A percentile compares a stretch with the other conserved stretches of the same genome.
These are phyloP conservation scores for Pseudevernia furfuracea DNA, from an alignment of 495 filamentous ascomycete species.

Conservation along the genomic window DNA sequence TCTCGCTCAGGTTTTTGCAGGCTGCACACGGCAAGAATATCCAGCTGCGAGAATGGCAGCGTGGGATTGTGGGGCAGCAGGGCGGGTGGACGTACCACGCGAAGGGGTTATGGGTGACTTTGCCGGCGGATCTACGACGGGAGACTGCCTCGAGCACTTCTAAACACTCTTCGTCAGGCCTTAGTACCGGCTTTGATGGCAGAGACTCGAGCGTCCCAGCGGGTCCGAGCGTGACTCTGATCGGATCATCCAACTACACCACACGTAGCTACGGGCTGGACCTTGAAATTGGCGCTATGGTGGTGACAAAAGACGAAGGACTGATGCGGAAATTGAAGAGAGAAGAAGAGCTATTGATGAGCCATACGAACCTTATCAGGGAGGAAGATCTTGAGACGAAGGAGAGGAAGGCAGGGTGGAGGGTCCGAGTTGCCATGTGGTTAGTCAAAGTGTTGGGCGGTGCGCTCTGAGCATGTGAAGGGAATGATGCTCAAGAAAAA, in stretches of 20 bases:
- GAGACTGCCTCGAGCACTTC: neutral
- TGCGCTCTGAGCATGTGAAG: neutral
- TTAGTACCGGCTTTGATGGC: neutral
- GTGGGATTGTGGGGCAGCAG: constrained; percentile 68
- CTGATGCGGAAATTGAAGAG: constrained; percentile 65
- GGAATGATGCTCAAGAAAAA: neutral
- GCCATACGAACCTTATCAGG: constrained; percentile 56
- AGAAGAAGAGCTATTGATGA: constrained; percentile 71
- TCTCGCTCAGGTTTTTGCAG: constrained; percentile 73
- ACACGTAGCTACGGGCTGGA: constrained; percentile 87
- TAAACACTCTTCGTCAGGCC: neutral
- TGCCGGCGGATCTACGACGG: constrained; percentile 28
- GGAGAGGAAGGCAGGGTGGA: constrained; percentile 76
- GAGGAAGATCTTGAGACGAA: constrained; percentile 68
- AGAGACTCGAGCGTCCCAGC: constrained; percentile 36
- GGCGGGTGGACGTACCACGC: constrained; percentile 97
- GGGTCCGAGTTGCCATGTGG: constrained; percentile 87
- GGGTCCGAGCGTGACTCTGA: constrained; percentile 66
- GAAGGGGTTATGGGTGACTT: constrained; percentile 88
- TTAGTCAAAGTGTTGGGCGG: constrained; percentile 62
- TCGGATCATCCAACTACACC: constrained; percentile 94
- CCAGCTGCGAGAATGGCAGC: constrained; percentile 80
- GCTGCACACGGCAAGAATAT: constrained; percentile 55
- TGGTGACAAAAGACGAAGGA: constrained; percentile 70
- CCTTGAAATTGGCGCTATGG: constrained; percentile 74